Evolutionary conservation across 1,284 basidiomycete genomes (phyloP).

Genomic region (Leccinum subrobustum): DNA sequence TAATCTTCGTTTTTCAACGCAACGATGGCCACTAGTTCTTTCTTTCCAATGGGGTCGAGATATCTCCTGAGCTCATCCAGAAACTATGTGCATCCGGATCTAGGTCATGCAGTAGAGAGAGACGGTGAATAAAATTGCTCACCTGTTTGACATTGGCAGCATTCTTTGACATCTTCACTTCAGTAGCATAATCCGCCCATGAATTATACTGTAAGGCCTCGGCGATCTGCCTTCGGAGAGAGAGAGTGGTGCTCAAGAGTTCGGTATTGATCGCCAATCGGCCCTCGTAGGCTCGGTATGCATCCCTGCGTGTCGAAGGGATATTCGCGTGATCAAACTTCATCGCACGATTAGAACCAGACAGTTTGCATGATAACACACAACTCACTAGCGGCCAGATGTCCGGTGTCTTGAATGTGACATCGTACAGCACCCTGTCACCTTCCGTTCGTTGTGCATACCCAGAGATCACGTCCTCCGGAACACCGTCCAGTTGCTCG

Average conservation of each 20-base stretch:
- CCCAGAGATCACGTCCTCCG: slow-evolving; percentile 72
- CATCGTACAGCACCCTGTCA: slow-evolving; percentile 58
- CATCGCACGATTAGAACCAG: not conserved
- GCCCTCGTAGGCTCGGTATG: slow-evolving; percentile 62
- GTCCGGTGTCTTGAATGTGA: slow-evolving; percentile 58
- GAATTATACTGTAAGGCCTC: slow-evolving; percentile 68
- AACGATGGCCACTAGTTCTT: slow-evolving; percentile 63
- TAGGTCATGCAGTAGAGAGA: not conserved
- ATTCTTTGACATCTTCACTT: slow-evolving; percentile 77
- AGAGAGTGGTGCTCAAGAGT: slow-evolving; percentile 61
- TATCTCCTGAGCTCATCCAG: slow-evolving; percentile 68
- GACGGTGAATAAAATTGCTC: slow-evolving; percentile 16
- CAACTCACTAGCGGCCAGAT: slow-evolving; percentile 67
- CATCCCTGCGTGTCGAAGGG: slow-evolving; percentile 63
- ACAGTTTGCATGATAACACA: not conserved
- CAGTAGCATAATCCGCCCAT: slow-evolving; percentile 79
- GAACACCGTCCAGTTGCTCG: slow-evolving; percentile 77
- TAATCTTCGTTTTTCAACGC: slow-evolving; percentile 73
- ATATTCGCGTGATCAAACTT: slow-evolving; percentile 75
- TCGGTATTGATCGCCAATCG: slow-evolving; percentile 67
- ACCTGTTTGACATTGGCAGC: slow-evolving; percentile 49
- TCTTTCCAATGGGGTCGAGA: slow-evolving; percentile 64
- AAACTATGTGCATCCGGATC: slow-evolving; percentile 42
- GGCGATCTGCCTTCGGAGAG: slow-evolving; percentile 66
- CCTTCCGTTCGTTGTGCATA: slow-evolving; percentile 63